phyloP scores from a whole-genome alignment of 208 protist species.

The Leishmania amazonensis region DNA sequence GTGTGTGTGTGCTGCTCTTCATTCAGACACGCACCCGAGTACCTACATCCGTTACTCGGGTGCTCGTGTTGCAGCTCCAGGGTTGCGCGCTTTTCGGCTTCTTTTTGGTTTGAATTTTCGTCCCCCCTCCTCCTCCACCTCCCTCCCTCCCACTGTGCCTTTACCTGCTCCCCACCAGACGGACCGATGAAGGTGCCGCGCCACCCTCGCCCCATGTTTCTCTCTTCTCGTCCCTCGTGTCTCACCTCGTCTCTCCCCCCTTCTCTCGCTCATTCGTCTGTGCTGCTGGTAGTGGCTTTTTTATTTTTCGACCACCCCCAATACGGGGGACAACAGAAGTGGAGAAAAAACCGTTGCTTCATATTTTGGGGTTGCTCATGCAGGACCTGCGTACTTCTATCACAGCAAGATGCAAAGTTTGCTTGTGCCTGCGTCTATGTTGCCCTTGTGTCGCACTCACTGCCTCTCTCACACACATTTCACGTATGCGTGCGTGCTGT shows the following conservation, averaged over 20 bases:
- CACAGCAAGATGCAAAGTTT: not conserved
- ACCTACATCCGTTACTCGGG: not conserved
- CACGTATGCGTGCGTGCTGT: not conserved
- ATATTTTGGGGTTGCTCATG: not conserved
- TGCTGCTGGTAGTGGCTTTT: too few relatives aligned
- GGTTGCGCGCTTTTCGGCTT: not conserved
- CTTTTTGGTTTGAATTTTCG: too few relatives aligned
- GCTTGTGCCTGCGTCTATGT: not conserved
- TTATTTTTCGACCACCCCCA: too few relatives aligned
- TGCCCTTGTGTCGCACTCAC: not conserved
- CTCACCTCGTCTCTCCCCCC: not conserved
- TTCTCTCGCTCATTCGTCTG: not conserved
- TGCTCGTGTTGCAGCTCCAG: not conserved
- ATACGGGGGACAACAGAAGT: too few relatives aligned
- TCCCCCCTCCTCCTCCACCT: not conserved
- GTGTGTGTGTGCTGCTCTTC: not conserved
- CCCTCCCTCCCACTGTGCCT: not conserved
- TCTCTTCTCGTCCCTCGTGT: not conserved
- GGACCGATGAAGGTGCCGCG: not conserved
- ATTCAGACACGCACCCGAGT: not conserved
- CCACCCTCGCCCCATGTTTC: not conserved
- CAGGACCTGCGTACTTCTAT: not conserved
- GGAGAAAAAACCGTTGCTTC: not conserved
- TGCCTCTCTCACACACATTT: not conserved
- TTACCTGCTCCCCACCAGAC: not conserved